Conservation (phyloP, 306 rosid species). For the Glycine latifolia region DNA sequence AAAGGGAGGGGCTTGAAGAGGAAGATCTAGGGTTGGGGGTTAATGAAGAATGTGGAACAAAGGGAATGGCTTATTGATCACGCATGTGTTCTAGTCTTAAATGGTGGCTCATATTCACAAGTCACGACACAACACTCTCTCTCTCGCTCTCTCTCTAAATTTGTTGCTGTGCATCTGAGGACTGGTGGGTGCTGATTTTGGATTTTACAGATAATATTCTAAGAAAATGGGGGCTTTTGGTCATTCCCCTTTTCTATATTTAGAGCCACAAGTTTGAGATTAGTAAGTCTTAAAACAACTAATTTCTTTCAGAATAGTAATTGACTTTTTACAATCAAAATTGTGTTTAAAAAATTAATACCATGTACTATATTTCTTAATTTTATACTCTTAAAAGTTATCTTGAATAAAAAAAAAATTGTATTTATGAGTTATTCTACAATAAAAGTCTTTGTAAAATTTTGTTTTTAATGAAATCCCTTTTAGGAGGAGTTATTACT, state of each 20-base stretch:
- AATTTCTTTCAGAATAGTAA: too few species aligned
- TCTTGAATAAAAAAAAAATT: too few species aligned
- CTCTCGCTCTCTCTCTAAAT: conserved; percentile 30
- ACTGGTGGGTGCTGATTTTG: conserved; percentile 34
- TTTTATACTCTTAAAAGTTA: too few species aligned
- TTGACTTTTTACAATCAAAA: too few species aligned
- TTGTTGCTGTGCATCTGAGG: conserved; percentile 24
- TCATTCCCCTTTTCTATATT: not conserved
- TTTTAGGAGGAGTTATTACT: too few species aligned
- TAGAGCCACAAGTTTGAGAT: not conserved
- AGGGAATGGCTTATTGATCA: conserved; percentile 48
- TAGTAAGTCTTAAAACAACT: too few species aligned
- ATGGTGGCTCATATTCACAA: conserved; percentile 46
- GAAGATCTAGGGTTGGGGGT: conserved; percentile 71
- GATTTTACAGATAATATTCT: conserved; percentile 47
- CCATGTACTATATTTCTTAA: too few species aligned
- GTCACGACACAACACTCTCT: conserved; percentile 33
- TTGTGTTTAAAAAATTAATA: too few species aligned
- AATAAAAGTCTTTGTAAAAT: too few species aligned
- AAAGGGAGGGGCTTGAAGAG: conserved; percentile 42
- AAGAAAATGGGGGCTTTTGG: conserved; percentile 14
- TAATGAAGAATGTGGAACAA: conserved; percentile 47
- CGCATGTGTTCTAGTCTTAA: conserved; percentile 49
- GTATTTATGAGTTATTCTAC: too few species aligned
- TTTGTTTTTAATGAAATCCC: too few species aligned